Conservation (phyloP, 306 rosid species). For the Trifolium pratense region DNA sequence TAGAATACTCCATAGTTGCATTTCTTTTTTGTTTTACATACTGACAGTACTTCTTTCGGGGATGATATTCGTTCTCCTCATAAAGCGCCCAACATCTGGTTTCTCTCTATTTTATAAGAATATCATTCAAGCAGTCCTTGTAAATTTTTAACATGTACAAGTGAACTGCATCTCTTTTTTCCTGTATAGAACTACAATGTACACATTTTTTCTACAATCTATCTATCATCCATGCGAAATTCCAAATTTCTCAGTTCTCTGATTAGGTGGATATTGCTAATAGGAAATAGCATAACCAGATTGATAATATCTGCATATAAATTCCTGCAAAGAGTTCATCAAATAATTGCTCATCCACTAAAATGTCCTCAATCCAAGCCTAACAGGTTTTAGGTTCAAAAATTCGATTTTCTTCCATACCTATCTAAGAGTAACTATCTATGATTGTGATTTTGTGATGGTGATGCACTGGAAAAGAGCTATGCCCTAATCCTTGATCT, state of each 20-base stretch:
- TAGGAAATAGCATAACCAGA: conserved; percentile 30
- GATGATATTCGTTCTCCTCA: neutral
- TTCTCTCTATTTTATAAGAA: conserved; percentile 12
- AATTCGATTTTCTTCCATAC: conserved; percentile 26
- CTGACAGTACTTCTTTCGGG: neutral
- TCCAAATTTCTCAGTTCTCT: conserved; percentile 36
- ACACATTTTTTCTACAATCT: neutral
- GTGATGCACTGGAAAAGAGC: conserved; percentile 27
- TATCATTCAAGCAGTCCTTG: neutral
- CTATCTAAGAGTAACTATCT: conserved; percentile 22
- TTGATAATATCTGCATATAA: conserved; percentile 30
- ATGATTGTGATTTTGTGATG: neutral
- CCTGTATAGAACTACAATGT: conserved; percentile 27
- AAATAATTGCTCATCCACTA: conserved; percentile 30
- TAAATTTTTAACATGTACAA: conserved; percentile 3
- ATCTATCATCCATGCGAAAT: conserved; percentile 27
- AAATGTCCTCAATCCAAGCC: conserved; percentile 36
- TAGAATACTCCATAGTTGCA: neutral
- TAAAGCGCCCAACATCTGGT: conserved; percentile 3
- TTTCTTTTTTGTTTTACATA: neutral
- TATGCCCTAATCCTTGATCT: conserved; percentile 29
- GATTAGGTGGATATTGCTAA: conserved; percentile 29
- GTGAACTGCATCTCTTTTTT: conserved; percentile 9
- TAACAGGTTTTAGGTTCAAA: neutral
- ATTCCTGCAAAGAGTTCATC: conserved; percentile 25